phyloP scores from a whole-genome alignment of 345 rosid species.

The Kandelia obovata region DNA sequence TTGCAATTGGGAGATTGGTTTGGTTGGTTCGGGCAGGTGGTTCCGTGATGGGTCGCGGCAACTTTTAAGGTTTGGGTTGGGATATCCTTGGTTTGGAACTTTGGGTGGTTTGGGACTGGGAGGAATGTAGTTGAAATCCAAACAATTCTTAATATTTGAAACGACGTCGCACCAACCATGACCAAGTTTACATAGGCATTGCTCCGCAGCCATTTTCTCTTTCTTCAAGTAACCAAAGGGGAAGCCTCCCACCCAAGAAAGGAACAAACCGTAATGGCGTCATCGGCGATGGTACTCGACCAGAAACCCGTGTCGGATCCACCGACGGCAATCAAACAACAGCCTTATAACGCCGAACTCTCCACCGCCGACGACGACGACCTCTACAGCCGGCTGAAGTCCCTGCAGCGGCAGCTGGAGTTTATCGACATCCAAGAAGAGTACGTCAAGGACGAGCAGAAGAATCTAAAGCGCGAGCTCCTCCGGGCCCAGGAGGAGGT shows the following conservation, averaged over 20 bases:
- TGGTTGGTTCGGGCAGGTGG: no score
- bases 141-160: no score
- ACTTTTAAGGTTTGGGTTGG: no score
- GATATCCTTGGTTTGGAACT: no score
- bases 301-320: slow-evolving; percentile 38
- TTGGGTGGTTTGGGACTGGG: no score
- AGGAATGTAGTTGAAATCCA: no score
- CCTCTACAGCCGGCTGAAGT: slow-evolving; percentile 59
- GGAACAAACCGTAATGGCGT: slow-evolving; percentile 30
- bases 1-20: no score
- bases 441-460: slow-evolving; percentile 81
- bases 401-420: slow-evolving; percentile 65
- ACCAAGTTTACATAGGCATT: neutral
- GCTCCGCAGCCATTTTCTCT: neutral
- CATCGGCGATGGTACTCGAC: slow-evolving; percentile 48
- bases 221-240: neutral
- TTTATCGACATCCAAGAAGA: slow-evolving; percentile 83
- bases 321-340: slow-evolving; percentile 16
- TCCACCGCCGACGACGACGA: slow-evolving; percentile 58
- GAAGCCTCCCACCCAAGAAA: no score
- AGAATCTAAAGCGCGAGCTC: slow-evolving; percentile 70
- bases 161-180: no score
- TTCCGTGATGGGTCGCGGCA: no score
- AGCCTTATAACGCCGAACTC: slow-evolving; percentile 3
- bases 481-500: slow-evolving; percentile 84